Conservation (phyloP, 2,329 filamentous ascomycete species). For the Colletotrichum neosansevieriae region DNA sequence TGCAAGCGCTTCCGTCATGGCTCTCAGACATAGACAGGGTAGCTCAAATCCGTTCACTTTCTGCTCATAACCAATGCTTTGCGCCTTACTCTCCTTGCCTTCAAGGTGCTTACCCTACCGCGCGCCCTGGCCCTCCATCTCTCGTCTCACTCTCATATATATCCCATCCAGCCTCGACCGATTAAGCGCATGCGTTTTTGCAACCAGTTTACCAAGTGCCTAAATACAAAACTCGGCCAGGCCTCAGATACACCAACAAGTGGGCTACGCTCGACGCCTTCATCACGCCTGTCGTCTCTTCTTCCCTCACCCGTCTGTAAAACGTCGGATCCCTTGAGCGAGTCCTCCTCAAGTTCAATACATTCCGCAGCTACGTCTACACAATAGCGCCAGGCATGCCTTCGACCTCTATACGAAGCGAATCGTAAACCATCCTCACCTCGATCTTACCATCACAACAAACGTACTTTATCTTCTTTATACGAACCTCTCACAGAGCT, state of each 20-base stretch:
- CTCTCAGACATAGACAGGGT: conserved; percentile 42
- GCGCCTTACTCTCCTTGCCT: conserved; percentile 31
- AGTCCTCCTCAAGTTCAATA: neutral
- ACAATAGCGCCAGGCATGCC: conserved; percentile 1
- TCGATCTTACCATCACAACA: neutral
- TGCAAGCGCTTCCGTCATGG: conserved; percentile 43
- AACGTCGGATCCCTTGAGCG: conserved; percentile 18
- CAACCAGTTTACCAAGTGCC: conserved; percentile 2
- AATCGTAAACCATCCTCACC: neutral
- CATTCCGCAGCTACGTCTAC: neutral
- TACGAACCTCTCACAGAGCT: neutral
- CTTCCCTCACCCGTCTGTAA: conserved; percentile 26
- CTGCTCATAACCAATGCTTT: conserved; percentile 40
- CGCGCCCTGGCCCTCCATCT: conserved; percentile 31
- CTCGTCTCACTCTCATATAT: conserved; percentile 40
- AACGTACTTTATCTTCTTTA: neutral
- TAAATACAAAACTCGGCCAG: conserved; percentile 23
- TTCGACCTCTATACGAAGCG: neutral
- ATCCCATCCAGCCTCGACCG: conserved; percentile 35
- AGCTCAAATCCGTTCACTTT: conserved; percentile 38
- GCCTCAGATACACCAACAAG: conserved; percentile 16
- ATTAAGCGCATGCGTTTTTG: conserved; percentile 2
- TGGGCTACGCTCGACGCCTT: neutral
- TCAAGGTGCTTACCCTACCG: conserved; percentile 34
- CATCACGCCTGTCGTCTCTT: conserved; percentile 33